These are phyloP conservation scores for Calonectria hawksworthii DNA, from an alignment of 2,329 filamentous ascomycete species.

Conservation along the genomic window DNA sequence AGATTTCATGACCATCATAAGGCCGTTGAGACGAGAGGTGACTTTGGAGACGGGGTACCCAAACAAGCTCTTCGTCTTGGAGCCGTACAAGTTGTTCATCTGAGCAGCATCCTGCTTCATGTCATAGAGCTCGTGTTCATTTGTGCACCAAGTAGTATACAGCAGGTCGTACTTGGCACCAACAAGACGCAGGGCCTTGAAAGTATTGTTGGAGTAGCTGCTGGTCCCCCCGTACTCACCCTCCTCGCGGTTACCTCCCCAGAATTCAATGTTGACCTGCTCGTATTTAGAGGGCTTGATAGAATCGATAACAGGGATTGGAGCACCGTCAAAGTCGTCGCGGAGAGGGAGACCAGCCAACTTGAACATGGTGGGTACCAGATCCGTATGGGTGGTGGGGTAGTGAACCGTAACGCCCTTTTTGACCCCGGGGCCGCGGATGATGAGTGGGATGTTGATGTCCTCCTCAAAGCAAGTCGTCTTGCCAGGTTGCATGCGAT, in stretches of 20 bases:
- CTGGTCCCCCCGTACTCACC: not conserved
- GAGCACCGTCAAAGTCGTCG: constrained; percentile 65
- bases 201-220: constrained; percentile 60
- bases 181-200: constrained; percentile 65
- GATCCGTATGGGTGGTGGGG: constrained; percentile 66
- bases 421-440: constrained; percentile 63
- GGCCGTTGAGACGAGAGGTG: not conserved
- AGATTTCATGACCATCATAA: constrained; percentile 10
- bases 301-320: constrained; percentile 55
- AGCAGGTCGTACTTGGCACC: constrained; percentile 64
- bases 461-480: constrained; percentile 51
- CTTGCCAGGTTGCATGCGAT: not conserved
- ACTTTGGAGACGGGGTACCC: constrained; percentile 51
- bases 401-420: constrained; percentile 51
- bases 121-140: constrained; percentile 63
- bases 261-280: constrained; percentile 12
- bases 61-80: not conserved
- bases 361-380: constrained; percentile 67
- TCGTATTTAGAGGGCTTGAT: not conserved
- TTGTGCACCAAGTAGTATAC: constrained; percentile 70
- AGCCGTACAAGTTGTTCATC: not conserved
- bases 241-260: not conserved
- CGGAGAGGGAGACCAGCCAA: constrained; percentile 51
- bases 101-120: constrained; percentile 47
- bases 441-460: constrained; percentile 64